Percentiles rank a stretch among this genome's conserved stretches.
phyloP scores from a whole-genome alignment of 139 green algal genomes.

The Chlorella sp. region DNA sequence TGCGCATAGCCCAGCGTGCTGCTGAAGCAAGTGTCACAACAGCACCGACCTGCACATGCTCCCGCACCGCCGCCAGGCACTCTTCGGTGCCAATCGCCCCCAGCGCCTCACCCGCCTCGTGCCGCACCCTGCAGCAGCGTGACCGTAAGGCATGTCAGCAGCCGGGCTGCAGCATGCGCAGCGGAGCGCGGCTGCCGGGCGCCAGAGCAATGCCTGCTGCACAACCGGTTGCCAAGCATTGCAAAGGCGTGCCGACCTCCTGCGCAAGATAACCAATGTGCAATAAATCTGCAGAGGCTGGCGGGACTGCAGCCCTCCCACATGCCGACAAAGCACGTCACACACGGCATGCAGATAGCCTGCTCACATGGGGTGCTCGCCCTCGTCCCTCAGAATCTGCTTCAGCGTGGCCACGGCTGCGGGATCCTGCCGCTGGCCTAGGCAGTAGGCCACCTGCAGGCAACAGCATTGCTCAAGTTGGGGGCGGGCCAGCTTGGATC shows the following conservation, averaged over 20 bases:
- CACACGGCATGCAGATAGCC: neutral
- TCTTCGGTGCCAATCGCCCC: conserved; percentile 81
- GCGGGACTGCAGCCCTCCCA: too few species aligned
- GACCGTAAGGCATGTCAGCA: too few species aligned
- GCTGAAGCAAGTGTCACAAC: neutral
- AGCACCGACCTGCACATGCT: conserved; percentile 34
- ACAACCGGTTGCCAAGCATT: too few species aligned
- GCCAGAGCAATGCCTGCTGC: too few species aligned
- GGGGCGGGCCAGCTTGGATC: too few species aligned
- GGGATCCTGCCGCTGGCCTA: conserved; percentile 88
- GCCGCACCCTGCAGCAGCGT: conserved; percentile 77
- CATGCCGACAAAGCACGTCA: too few species aligned
- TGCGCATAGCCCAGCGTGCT: neutral
- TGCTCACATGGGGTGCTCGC: conserved; percentile 82
- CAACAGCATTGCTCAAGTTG: too few species aligned
- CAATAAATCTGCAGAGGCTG: too few species aligned
- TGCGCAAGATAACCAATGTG: too few species aligned
- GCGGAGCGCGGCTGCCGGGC: too few species aligned
- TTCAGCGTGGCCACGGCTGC: conserved; percentile 67
- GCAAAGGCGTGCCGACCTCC: too few species aligned
- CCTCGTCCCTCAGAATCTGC: conserved; percentile 60
- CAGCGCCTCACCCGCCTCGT: conserved; percentile 91
- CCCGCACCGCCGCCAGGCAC: conserved; percentile 71
- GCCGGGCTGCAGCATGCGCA: too few species aligned
- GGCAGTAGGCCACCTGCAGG: conserved; percentile 76